Conservation (phyloP, 1,139 yeast species). For the Candida mesenterica region DNA sequence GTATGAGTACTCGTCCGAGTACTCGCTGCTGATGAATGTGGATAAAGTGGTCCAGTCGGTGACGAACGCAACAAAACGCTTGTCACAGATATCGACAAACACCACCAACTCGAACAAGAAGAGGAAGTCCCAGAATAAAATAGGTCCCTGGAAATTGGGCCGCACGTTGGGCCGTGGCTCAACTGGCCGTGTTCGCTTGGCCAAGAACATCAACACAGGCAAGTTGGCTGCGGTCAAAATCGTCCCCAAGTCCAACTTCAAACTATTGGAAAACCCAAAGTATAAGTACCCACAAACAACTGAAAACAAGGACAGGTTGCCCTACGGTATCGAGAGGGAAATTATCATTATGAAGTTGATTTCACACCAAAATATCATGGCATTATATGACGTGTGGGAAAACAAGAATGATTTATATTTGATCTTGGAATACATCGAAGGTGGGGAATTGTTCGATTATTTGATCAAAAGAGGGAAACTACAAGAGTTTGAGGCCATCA, state of each 20-base stretch:
- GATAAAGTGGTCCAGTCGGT: conserved; percentile 53
- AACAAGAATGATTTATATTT: conserved; percentile 88
- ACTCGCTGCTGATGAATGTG: conserved; percentile 28
- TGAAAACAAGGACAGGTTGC: conserved; percentile 53
- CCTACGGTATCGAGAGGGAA: conserved; percentile 95
- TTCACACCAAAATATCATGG: conserved; percentile 91
- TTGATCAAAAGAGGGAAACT: conserved; percentile 84
- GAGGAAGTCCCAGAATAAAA: conserved; percentile 64
- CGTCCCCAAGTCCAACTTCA: conserved; percentile 76
- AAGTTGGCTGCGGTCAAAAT: conserved; percentile 95
- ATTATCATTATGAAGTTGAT: conserved; percentile 89
- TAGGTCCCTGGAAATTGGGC: conserved; percentile 97
- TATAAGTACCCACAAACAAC: conserved; percentile 28
- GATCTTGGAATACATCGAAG: conserved; percentile 93
- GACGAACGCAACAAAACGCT: conserved; percentile 61
- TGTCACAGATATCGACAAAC: conserved; percentile 63
- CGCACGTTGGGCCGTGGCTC: conserved; percentile 93
- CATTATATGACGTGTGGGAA: conserved; percentile 98
- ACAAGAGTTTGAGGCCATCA: conserved; percentile 85
- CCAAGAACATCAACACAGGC: conserved; percentile 80
- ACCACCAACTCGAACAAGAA: conserved; percentile 47
- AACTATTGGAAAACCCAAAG: conserved; percentile 54
- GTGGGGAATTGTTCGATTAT: conserved; percentile 94
- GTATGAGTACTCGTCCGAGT: conserved; percentile 19
- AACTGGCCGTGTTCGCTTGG: conserved; percentile 90